phyloP scores from a whole-genome alignment of 108 stramenopile species.

The Nannochloropsis oceanica region DNA sequence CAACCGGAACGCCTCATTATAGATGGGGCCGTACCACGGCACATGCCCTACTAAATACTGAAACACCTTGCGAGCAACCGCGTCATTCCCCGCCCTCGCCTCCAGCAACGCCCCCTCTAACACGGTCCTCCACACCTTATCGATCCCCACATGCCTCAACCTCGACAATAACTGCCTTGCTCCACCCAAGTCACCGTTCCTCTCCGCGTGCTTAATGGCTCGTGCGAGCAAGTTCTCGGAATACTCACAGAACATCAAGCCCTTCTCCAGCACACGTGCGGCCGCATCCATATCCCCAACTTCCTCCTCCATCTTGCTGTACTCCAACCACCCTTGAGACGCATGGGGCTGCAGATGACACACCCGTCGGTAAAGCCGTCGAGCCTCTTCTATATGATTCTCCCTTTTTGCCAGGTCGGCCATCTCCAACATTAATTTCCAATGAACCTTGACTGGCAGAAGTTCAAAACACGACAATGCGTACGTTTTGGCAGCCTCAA shows the following conservation, averaged over 20 bases:
- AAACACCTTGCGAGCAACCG: constrained; percentile 57
- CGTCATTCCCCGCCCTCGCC: constrained; percentile 69
- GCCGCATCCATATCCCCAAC: constrained; percentile 47
- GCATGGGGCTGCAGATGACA: constrained; percentile 67
- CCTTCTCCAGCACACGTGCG: constrained; percentile 8
- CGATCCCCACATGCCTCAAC: constrained; percentile 64
- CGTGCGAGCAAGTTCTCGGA: constrained; percentile 61
- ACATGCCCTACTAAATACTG: constrained; percentile 77
- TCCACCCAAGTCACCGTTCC: constrained; percentile 37
- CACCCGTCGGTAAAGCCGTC: constrained; percentile 59
- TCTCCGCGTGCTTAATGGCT: constrained; percentile 77
- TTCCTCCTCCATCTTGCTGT: constrained; percentile 90
- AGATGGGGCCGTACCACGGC: constrained; percentile 94
- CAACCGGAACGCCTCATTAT: constrained; percentile 76
- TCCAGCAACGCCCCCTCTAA: constrained; percentile 89
- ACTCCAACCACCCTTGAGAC: constrained; percentile 82
- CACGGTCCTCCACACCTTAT: constrained; percentile 72
- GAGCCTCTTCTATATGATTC: constrained; percentile 45
- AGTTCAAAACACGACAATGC: constrained; percentile 16
- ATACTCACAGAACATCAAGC: constrained; percentile 44
- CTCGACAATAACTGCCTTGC: constrained; percentile 65
- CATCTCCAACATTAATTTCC: constrained; percentile 37
- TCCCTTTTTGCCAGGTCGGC: constrained; percentile 42
- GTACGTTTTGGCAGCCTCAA: constrained; percentile 14
- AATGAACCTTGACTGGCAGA: constrained; percentile 29